Evolutionary conservation across 257 asterid genomes (phyloP).

Genomic region (Vinca minor): DNA sequence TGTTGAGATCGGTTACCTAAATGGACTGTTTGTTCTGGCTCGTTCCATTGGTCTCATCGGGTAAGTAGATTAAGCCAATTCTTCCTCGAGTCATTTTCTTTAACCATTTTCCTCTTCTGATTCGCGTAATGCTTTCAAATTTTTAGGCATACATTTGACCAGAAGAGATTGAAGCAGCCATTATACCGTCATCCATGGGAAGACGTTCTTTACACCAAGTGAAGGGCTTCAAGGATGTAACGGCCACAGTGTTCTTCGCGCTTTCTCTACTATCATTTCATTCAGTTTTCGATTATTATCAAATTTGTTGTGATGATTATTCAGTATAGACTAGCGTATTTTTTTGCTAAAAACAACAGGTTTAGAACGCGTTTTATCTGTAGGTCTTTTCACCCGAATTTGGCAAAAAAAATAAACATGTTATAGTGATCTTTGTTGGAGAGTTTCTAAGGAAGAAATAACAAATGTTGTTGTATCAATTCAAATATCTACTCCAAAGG

Average conservation of each 20-base stretch:
- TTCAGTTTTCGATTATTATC: slow-evolving; percentile 17
- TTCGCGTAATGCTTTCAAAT: background rate
- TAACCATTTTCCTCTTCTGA: background rate
- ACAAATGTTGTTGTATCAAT: slow-evolving; percentile 11
- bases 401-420: slow-evolving; percentile 6
- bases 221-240: slow-evolving; percentile 20
- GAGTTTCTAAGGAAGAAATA: slow-evolving; percentile 7
- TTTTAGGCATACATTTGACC: slow-evolving; percentile 93
- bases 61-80: slow-evolving; percentile 29
- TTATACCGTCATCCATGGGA: slow-evolving; percentile 99
- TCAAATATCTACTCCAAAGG: background rate
- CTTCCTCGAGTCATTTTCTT: background rate
- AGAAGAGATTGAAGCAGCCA: slow-evolving; percentile 97
- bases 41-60: slow-evolving; percentile 99
- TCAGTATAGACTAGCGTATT: slow-evolving; percentile 23
- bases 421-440: slow-evolving; percentile 1
- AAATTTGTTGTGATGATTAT: slow-evolving; percentile 23
- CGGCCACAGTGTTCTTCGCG: slow-evolving; percentile 6
- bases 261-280: background rate
- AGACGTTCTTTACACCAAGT: slow-evolving; percentile 98
- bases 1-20: slow-evolving; percentile 84
- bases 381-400: slow-evolving; percentile 15
- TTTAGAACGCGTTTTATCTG: slow-evolving; percentile 17
- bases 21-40: slow-evolving; percentile 94
- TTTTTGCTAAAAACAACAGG: slow-evolving; percentile 25